phyloP scores from a whole-genome alignment of 116 monocot genomes.

The Thalassia testudinum region DNA sequence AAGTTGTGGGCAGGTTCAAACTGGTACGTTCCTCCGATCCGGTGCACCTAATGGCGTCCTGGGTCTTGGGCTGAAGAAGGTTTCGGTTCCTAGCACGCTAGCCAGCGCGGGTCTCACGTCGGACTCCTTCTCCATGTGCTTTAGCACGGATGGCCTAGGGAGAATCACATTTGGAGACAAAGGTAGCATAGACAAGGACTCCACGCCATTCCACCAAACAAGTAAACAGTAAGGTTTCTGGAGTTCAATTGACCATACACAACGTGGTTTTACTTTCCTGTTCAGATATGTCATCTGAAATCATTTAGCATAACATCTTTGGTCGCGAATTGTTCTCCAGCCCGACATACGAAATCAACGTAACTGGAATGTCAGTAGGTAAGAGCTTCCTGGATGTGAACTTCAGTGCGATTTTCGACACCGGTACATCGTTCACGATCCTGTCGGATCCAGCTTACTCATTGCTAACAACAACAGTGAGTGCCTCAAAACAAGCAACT shows the following conservation, averaged over 20 bases:
- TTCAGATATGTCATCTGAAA: not conserved
- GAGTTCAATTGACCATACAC: no score
- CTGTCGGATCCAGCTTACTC: conserved; percentile 58
- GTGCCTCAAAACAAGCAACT: conserved; percentile 9
- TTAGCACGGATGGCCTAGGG: conserved; percentile 55
- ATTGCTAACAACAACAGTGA: conserved; percentile 31
- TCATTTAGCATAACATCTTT: no score
- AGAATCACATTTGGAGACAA: conserved; percentile 90
- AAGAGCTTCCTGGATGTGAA: conserved; percentile 12
- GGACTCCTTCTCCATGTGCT: conserved; percentile 97
- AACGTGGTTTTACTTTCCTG: not conserved
- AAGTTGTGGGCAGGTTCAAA: not conserved
- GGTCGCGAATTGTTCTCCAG: conserved; percentile 9
- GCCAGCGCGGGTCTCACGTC: conserved; percentile 45
- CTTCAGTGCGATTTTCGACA: conserved; percentile 63
- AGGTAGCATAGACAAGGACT: conserved; percentile 73
- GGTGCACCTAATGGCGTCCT: conserved; percentile 93
- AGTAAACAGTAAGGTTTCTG: not conserved
- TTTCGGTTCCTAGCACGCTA: conserved; percentile 85
- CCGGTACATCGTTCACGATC: conserved; percentile 77
- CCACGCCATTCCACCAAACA: conserved; percentile 31
- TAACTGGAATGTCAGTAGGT: conserved; percentile 36
- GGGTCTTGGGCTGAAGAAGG: conserved; percentile 68
- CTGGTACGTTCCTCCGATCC: conserved; percentile 62
- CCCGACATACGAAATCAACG: conserved; percentile 39